phyloP scores from a whole-genome alignment of 2,329 filamentous ascomycete species.

The Leptographium radiaticola region DNA sequence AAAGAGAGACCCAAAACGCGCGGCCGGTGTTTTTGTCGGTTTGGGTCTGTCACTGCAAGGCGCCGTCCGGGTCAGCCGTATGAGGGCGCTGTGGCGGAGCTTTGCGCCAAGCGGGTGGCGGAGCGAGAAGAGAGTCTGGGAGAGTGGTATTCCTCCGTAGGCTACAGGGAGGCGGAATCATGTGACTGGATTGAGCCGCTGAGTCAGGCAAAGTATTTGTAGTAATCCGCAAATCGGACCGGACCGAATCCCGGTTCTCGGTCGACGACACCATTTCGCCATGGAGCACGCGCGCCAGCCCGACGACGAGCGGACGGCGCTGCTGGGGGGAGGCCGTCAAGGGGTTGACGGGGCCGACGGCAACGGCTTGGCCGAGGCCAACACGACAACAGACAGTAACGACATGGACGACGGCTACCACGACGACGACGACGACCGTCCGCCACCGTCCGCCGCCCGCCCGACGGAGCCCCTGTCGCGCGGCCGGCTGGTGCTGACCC shows the following conservation, averaged over 20 bases:
- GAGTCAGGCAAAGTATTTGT: too few relatives aligned
- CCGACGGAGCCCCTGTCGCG: too few relatives aligned
- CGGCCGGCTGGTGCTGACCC: slow-evolving; percentile 35
- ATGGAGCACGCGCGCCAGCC: slow-evolving; percentile 1
- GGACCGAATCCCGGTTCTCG: not conserved
- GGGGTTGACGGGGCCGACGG: too few relatives aligned
- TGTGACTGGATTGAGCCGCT: too few relatives aligned
- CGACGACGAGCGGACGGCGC: not conserved
- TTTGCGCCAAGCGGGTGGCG: too few relatives aligned
- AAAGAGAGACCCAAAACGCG: not conserved
- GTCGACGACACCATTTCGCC: not conserved
- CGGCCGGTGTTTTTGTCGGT: not conserved
- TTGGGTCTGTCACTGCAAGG: not conserved
- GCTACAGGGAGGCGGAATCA: too few relatives aligned
- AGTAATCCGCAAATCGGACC: too few relatives aligned
- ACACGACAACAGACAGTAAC: too few relatives aligned
- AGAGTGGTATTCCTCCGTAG: too few relatives aligned
- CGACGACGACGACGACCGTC: slow-evolving; percentile 32
- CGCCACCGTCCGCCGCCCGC: too few relatives aligned
- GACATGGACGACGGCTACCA: slow-evolving; percentile 30
- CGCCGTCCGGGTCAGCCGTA: not conserved
- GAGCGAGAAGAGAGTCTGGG: too few relatives aligned
- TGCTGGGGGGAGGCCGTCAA: too few relatives aligned
- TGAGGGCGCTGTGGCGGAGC: not conserved
- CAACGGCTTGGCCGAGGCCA: slow-evolving; percentile 27